Evolutionary conservation across 73 alveolate genomes (phyloP).

Genomic region (Urostyla sp.): DNA sequence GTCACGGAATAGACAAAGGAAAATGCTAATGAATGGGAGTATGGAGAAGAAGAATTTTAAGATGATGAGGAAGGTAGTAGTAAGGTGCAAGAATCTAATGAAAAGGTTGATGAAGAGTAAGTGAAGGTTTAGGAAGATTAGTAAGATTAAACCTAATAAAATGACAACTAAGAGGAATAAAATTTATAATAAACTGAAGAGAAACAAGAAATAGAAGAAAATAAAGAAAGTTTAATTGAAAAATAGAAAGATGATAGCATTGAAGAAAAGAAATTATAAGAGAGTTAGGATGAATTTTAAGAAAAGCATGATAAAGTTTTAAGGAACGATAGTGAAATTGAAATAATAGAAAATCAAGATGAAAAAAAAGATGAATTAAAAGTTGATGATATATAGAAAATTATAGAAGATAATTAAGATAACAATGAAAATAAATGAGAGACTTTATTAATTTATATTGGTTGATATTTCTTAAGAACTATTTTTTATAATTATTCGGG

Average conservation of each 20-base stretch:
- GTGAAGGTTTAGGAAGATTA: not conserved
- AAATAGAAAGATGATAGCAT: not conserved
- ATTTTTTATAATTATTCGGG: no score
- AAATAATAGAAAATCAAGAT: no score
- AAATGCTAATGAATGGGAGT: not conserved
- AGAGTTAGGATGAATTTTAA: no score
- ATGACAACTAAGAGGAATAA: slow-evolving; percentile 6
- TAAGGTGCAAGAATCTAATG: not conserved
- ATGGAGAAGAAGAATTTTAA: not conserved
- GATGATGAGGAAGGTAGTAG: not conserved
- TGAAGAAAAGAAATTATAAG: not conserved
- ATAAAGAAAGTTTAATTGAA: not conserved
- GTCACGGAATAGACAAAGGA: not conserved
- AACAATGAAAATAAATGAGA: no score
- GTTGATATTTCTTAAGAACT: no score
- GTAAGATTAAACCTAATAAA: slow-evolving; percentile 5
- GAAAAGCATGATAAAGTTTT: no score
- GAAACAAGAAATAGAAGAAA: slow-evolving; percentile 22
- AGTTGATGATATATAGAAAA: no score
- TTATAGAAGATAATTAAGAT: no score
- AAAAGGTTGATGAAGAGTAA: not conserved
- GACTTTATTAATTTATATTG: no score
- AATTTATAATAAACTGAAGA: slow-evolving; percentile 15
- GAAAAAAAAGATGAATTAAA: no score
- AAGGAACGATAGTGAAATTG: no score